Percentiles rank a stretch among this genome's conserved stretches.
Conservation (phyloP, 2,329 filamentous ascomycete genomes). For the Diaporthe nobilis region DNA sequence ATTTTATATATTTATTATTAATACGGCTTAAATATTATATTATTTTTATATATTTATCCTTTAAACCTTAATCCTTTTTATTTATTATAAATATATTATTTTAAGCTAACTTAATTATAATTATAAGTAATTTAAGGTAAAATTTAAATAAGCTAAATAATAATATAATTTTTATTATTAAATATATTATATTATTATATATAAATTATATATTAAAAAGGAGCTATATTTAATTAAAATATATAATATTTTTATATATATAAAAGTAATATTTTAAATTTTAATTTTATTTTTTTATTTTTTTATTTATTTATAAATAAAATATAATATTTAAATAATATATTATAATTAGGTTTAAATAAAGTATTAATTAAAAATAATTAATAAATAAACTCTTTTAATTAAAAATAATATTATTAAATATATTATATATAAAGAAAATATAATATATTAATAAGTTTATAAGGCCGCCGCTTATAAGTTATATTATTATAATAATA, state of each 20-base stretch:
- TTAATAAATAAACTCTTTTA: no score
- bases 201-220: neutral
- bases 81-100: neutral
- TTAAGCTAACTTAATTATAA: neutral
- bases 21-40: neutral
- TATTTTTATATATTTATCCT: no score
- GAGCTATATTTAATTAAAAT: neutral
- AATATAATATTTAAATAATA: neutral
- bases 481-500: no score
- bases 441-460: neutral
- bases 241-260: neutral
- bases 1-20: neutral
- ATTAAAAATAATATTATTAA: no score
- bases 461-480: no score
- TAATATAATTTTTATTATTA: no score
- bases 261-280: neutral
- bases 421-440: no score
- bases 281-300: neutral
- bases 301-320: slow-evolving; percentile 16
- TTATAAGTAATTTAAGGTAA: no score
- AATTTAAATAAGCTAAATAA: no score
- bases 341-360: neutral
- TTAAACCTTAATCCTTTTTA: no score
- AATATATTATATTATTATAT: neutral
- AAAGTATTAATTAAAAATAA: no score